Base-by-base conservation (phyloP, 202 grass and related monocot species). In the Dendrocalamus latiflorus region DNA sequence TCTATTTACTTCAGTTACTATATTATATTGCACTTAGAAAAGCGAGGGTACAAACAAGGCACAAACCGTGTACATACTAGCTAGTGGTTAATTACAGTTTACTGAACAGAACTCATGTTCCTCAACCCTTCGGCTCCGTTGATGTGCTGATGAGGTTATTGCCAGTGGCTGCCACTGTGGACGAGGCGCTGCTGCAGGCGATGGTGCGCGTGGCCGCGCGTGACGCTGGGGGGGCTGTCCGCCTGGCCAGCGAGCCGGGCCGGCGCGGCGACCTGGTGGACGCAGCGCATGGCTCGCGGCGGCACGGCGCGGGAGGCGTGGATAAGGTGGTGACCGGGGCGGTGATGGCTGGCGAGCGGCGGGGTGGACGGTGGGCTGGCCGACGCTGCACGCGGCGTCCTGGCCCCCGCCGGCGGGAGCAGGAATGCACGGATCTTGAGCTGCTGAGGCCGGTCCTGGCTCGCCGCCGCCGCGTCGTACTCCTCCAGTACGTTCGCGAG, bases 341-440 rank as follows among this genome's bases (percentile, higher is more conserved):
- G 49, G 49, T 20, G 49, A 8, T 20, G 17, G 49, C 15, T 17
- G 50, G 41, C 37, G 22, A 78, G 41, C 26, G 87, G 56, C 1
- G 72, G 33, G 15, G 83, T 65, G 45, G 71, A 50, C 1, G 15
- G 7, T 2, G 50, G 50, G 50, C 17, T 54, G 50, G 50, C 18
- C 9, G 54, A 45, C 18, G 62, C 54, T 7, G 73, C 3, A 2
- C 74, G 21, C 3, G 60, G 13, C 20, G 60, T 18, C 75, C 80
- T 69, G 50, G 6, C 2, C 6, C 14, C 49, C 17, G 16, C 16
- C 17, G 50, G 50, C 4, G 61, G 88, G 77, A 87, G 84, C 55
- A 97, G 65, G 76, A 97, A 97, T 3, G 88, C 85, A 1, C 94
- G 88, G 69, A 97, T 84, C 81, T 94, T 97, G 38, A 86, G 74